Percentiles rank a stretch among this genome's conserved stretches.
Evolutionary conservation across 331 rosid genomes (phyloP).

Genomic region (Quercus tomentella): DNA sequence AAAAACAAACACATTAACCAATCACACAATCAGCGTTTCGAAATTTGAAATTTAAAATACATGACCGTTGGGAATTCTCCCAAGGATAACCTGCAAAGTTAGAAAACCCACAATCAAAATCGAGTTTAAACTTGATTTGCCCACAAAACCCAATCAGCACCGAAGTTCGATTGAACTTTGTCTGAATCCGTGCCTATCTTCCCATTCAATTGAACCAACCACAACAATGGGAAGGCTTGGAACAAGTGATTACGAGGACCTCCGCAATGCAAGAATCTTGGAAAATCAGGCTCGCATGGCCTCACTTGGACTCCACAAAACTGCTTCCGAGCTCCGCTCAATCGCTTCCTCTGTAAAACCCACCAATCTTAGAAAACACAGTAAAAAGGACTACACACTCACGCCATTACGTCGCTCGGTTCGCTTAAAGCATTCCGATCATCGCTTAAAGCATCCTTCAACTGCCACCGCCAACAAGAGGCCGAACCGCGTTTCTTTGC

Average conservation of each 20-base stretch:
- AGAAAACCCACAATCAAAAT: too few relatives aligned
- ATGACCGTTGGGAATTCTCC: too few relatives aligned
- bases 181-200: too few relatives aligned
- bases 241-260: constrained; percentile 46
- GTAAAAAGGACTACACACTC: constrained; percentile 14
- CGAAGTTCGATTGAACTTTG: too few relatives aligned
- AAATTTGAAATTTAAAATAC: too few relatives aligned
- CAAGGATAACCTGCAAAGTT: too few relatives aligned
- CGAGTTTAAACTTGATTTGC: too few relatives aligned
- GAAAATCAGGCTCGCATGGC: constrained; percentile 65
- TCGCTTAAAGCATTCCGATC: constrained; percentile 28
- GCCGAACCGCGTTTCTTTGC: neutral
- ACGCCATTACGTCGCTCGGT: constrained; percentile 53
- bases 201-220: too few relatives aligned
- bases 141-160: too few relatives aligned
- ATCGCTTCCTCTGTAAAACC: constrained; percentile 16
- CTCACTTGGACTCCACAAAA: constrained; percentile 43
- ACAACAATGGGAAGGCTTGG: constrained; percentile 32
- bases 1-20: neutral
- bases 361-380: neutral
- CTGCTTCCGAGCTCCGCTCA: constrained; percentile 41
- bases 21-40: too few relatives aligned
- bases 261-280: constrained; percentile 52
- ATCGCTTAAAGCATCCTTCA: constrained; percentile 26
- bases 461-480: neutral